Percentiles rank a stretch among this genome's conserved stretches.
Evolutionary conservation across 345 rosid species (phyloP).

Genomic region (Populus euphratica): DNA sequence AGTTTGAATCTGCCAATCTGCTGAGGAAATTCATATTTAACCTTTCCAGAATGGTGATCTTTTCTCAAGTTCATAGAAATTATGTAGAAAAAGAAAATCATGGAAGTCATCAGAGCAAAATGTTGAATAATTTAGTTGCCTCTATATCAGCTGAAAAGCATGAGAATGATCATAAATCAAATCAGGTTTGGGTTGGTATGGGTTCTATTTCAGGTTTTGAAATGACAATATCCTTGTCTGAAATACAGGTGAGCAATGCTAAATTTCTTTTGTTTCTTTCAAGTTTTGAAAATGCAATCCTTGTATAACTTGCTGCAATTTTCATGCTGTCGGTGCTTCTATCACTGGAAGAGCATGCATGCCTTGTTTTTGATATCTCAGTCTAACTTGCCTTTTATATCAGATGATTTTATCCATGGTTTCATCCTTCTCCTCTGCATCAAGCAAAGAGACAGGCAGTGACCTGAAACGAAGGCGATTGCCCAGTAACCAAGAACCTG

Average conservation of each 20-base stretch:
- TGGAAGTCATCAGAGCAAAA: constrained; percentile 45
- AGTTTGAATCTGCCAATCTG: constrained; percentile 41
- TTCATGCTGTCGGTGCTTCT: neutral
- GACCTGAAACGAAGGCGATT: constrained; percentile 32
- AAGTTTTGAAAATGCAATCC: neutral
- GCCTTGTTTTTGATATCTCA: constrained; percentile 19
- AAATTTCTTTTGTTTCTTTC: constrained; percentile 5
- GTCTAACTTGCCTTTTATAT: constrained; percentile 23
- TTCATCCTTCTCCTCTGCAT: constrained; percentile 50
- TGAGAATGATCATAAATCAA: constrained; percentile 29
- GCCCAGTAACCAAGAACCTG: constrained; percentile 36
- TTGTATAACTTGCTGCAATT: neutral
- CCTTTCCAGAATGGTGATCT: constrained; percentile 55
- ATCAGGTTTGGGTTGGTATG: constrained; percentile 60
- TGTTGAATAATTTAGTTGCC: constrained; percentile 58
- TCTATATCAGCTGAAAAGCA: constrained; percentile 49
- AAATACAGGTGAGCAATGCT: constrained; percentile 53
- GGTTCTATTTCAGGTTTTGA: constrained; percentile 72
- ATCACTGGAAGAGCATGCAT: neutral
- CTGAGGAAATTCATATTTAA: constrained; percentile 51
- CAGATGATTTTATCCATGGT: constrained; percentile 67
- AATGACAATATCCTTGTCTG: constrained; percentile 62
- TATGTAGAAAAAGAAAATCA: constrained; percentile 39
- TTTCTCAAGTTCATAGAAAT: constrained; percentile 55
- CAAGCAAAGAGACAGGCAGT: constrained; percentile 35